Base-by-base conservation (phyloP, 768 basidiomycete species). In the Dentipellis fragilis region DNA sequence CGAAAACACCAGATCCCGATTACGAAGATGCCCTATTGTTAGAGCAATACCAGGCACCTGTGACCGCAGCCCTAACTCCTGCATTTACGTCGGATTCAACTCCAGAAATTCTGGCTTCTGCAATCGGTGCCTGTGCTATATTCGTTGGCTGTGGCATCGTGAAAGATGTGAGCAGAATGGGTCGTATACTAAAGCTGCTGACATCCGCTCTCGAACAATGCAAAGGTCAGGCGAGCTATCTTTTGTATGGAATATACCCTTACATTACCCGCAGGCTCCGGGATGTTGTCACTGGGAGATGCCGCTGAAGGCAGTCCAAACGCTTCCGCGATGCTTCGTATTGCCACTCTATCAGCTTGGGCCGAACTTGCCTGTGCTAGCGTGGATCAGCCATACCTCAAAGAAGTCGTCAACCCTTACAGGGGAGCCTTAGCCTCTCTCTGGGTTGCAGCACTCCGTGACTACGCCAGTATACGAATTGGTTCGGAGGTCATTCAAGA, bases 1-100 rank as follows among this genome's bases (percentile, higher is more conserved):
- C 91, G 2, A 70, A 75, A 29, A 80, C 89, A 6, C 89, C 91
- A 0, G 96, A 99, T 70, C 91, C 93, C 1, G 93, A 93, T 52
- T 98, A 92, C 62, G 88, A 90, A 36, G 91, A 91, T 57, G 83
- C 89, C 0, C 75, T 94, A 5, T 74, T 99, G 2, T 80, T 99
- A 11, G 95, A 99, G 66, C 96, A 99, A 67, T 89, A 96, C 68
- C 96, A 99, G 71, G 95, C 96, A 0, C 95, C 96, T 0, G 95
- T 99, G 57, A 96, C 95, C 2, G 93, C 96, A 17, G 96, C 96
- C 0, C 77, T 98, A 16, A 98, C 95, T 0, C 95, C 96, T 0
- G 93, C 94, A 0, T 98, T 99, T 65, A 93, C 92, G 1, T 79
- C 91, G 0, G 96, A 98, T 66, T 91, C 93, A 0, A 92, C 93